These are phyloP conservation scores for Priceomyces haplophilus DNA, from an alignment of 805 yeast genomes.

Conservation along the genomic window DNA sequence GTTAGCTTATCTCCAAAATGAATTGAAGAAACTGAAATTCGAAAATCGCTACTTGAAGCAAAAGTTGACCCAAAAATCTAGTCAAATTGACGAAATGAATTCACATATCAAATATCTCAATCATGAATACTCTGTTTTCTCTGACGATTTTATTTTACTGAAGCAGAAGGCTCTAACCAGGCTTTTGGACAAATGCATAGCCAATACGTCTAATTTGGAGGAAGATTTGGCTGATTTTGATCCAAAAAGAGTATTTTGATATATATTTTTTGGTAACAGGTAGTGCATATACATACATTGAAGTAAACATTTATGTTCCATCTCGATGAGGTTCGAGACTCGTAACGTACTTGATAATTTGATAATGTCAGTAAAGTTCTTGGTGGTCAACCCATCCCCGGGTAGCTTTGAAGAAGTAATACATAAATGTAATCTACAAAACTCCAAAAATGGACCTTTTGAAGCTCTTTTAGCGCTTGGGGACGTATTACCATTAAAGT, in stretches of 20 bases:
- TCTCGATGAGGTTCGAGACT: slow-evolving; percentile 3
- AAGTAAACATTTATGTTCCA: background rate
- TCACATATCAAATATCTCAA: slow-evolving; percentile 24
- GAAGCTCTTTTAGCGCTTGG: slow-evolving; percentile 55
- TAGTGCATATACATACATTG: background rate
- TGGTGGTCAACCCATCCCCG: slow-evolving; percentile 47
- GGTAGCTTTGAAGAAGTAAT: slow-evolving; percentile 42
- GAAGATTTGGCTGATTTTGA: slow-evolving; percentile 15
- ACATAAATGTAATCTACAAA: slow-evolving; percentile 45
- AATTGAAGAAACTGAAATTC: slow-evolving; percentile 27
- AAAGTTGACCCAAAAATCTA: slow-evolving; percentile 14
- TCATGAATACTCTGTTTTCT: slow-evolving; percentile 14
- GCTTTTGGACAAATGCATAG: slow-evolving; percentile 8
- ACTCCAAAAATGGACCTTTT: slow-evolving; percentile 65
- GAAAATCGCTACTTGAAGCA: slow-evolving; percentile 33
- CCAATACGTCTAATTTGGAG: slow-evolving; percentile 8
- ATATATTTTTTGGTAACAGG: background rate
- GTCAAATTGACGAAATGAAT: slow-evolving; percentile 21
- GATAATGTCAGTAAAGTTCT: slow-evolving; percentile 17
- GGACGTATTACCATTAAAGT: slow-evolving; percentile 25
- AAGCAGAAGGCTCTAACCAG: slow-evolving; percentile 2
- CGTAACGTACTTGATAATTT: background rate
- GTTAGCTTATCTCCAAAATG: slow-evolving; percentile 30
- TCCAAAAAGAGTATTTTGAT: slow-evolving; percentile 12
- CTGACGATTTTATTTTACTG: slow-evolving; percentile 5